These are phyloP conservation scores for Arctium minus DNA, from an alignment of 129 eudicot species.

Conservation along the genomic window DNA sequence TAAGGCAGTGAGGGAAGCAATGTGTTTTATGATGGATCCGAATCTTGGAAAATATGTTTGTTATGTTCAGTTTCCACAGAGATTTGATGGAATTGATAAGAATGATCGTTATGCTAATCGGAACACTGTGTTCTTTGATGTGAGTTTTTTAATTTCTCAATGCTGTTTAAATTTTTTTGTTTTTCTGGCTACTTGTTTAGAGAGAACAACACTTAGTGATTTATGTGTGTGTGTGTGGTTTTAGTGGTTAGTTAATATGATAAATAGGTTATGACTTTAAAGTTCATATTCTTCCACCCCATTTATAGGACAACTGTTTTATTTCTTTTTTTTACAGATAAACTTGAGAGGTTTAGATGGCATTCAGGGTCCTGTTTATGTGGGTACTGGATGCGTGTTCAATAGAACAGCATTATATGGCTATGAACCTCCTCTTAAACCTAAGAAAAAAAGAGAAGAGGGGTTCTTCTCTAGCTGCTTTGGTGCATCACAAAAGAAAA, in stretches of 20 bases:
- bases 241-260: neutral
- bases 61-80: slow-evolving; percentile 49
- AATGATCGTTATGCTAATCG: slow-evolving; percentile 46
- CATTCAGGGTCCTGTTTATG: slow-evolving; percentile 47
- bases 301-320: neutral
- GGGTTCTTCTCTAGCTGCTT: slow-evolving; percentile 38
- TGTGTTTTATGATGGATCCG: slow-evolving; percentile 58
- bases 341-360: slow-evolving; percentile 53
- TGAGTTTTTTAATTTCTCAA: slow-evolving; percentile 12
- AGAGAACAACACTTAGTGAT: neutral
- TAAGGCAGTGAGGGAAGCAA: slow-evolving; percentile 47
- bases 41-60: slow-evolving; percentile 42
- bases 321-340: slow-evolving; percentile 17
- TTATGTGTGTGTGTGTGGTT: neutral
- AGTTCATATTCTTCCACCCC: neutral
- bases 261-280: neutral
- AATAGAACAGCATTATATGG: slow-evolving; percentile 46
- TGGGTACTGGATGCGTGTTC: slow-evolving; percentile 46
- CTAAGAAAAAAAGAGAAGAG: slow-evolving; percentile 34
- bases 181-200: neutral
- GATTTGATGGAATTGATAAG: slow-evolving; percentile 48
- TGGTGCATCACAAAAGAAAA: slow-evolving; percentile 31
- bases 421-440: slow-evolving; percentile 44
- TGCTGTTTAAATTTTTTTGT: neutral
- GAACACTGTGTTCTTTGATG: slow-evolving; percentile 51